Conservation (phyloP, 768 basidiomycete genomes). For the Leccinellum luteum region DNA sequence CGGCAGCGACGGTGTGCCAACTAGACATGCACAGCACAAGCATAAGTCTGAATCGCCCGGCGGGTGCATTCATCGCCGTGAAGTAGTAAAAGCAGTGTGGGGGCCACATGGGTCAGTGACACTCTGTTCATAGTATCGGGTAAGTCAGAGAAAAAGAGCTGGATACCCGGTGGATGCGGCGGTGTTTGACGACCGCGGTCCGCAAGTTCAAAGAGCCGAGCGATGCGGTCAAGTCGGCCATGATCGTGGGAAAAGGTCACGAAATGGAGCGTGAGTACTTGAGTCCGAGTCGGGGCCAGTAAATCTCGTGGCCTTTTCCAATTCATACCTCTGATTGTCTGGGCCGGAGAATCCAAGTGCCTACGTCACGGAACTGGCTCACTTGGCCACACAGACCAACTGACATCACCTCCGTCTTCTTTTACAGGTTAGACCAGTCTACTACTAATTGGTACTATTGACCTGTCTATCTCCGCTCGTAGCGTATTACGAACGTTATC, state of each 20-base stretch:
- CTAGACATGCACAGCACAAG: too few relatives aligned
- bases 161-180: neutral
- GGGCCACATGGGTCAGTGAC: too few relatives aligned
- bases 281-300: neutral
- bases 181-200: neutral
- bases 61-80: neutral
- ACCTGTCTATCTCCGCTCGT: neutral
- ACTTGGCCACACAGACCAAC: neutral
- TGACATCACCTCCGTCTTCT: neutral
- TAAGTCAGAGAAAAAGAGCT: neutral
- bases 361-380: slow-evolving; percentile 5
- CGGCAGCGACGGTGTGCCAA: too few relatives aligned
- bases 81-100: neutral
- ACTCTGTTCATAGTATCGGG: too few relatives aligned
- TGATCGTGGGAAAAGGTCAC: neutral
- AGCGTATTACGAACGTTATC: neutral
- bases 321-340: neutral
- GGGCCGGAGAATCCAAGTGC: neutral
- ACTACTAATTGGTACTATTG: neutral
- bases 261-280: too few relatives aligned
- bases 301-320: neutral
- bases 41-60: too few relatives aligned
- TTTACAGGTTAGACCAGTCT: neutral
- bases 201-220: neutral
- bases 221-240: neutral